Conservation (phyloP, 768 basidiomycete species). For the Boletus barrowsii region DNA sequence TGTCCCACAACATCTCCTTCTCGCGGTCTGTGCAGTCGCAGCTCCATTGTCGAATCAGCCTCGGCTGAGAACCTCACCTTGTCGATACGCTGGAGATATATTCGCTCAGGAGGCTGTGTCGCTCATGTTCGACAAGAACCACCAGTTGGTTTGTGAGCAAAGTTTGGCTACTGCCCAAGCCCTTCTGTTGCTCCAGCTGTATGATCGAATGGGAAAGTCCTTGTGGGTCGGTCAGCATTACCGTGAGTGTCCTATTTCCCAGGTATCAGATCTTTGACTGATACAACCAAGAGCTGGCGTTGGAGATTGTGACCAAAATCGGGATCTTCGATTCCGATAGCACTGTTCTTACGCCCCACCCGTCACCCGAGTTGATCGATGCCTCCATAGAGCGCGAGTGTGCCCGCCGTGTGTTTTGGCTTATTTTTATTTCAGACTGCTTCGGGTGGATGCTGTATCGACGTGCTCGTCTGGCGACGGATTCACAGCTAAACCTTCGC, state of each 20-base stretch:
- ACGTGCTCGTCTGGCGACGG: conserved; percentile 35
- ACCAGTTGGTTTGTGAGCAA: conserved; percentile 56
- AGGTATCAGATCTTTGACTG: conserved; percentile 2
- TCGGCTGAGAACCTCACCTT: conserved; percentile 51
- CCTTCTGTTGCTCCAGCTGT: conserved; percentile 66
- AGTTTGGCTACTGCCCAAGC: conserved; percentile 73
- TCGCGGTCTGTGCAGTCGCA: conserved; percentile 74
- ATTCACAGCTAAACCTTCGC: conserved; percentile 53
- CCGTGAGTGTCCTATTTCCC: conserved; percentile 23
- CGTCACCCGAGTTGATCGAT: conserved; percentile 57
- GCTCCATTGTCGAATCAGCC: conserved; percentile 73
- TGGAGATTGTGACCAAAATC: conserved; percentile 65
- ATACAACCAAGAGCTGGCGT: conserved; percentile 49
- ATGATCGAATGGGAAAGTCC: conserved; percentile 50
- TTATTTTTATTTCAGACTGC: conserved; percentile 61
- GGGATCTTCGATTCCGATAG: conserved; percentile 63
- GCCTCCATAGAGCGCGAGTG: conserved; percentile 71
- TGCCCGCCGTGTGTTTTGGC: conserved; percentile 79
- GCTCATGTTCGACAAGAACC: conserved; percentile 70
- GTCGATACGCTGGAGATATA: conserved; percentile 51
- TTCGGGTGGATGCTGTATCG: conserved; percentile 39
- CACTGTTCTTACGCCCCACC: conserved; percentile 55
- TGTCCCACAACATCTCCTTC: conserved; percentile 67
- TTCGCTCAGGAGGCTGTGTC: conserved; percentile 59
- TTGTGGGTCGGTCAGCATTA: conserved; percentile 29